Base-by-base conservation (phyloP, 768 basidiomycete species). In the Termitomyces sp. region DNA sequence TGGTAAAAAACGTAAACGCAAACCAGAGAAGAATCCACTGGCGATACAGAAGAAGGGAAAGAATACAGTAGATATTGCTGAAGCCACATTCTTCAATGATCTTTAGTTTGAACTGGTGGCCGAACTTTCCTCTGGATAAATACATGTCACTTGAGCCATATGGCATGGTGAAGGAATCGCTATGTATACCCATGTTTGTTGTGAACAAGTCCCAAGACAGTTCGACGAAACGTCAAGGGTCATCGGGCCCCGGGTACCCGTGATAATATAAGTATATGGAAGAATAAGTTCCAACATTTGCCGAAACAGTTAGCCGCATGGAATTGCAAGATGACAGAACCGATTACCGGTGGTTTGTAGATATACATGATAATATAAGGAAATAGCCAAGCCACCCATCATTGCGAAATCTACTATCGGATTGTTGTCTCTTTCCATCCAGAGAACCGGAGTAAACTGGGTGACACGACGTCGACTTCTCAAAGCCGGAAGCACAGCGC, bases 11-110 rank as follows among this genome's bases (percentile, higher is more conserved):
- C 75, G 83, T 55, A 86, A 84, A 65, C 75, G 76, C 57, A 84
- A 82, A 63, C 77, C 73, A 31, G 79, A 78, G 33, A 79, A 75
- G 60, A 79, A 83, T 53, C 71, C 76, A 5, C 63, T 84, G 53
- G 68, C 68, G 35, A 68, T 72, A 26, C 79, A 75, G 65, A 80
- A 74, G 70, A 86, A 82, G 67, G 83, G 83, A 23, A 77, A 74
- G 60, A 85, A 87, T 60, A 74, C 79, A 50, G 73, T 83, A 23
- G 81, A 79, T 33, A 78, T 57, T 15, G 53, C 77, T 4, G 81
- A 85, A 31, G 75, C 75, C 10, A 74, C 80, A 19, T 91, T 91
- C 70, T 91, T 91, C 63, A 78, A 81, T 45, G 86, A 78, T 45
- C 70, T 91, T 58, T 89, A 72, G 64, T 68, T 40, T 11, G 26